Base-by-base conservation (phyloP, 108 stramenopile genomes). In the Pseudonitzschia multiseries region DNA sequence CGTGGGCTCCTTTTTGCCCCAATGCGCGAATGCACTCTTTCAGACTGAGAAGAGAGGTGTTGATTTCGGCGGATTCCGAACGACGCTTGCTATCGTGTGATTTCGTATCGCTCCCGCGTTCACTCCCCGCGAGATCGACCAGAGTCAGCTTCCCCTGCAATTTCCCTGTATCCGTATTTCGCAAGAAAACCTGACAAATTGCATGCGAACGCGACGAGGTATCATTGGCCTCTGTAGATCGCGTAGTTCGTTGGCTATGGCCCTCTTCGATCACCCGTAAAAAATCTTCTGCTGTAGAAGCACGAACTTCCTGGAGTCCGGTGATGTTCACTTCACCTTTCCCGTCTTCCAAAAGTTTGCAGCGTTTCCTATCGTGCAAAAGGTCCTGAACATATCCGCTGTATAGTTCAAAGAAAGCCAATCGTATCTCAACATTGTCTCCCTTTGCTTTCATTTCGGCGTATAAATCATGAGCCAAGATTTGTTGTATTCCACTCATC, bases 11-110 rank as follows among this genome's bases (percentile, higher is more conserved):
- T 46, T 83, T 72, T 68, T 76, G 68, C 77, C 96, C 99, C 32
- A 99, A 75, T 15, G 97, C 97, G 18, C 98, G 90, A 66, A 99
- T 97, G 79, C 98, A 99, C 74, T 99, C 98, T 75, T 99, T 99
- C 59, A 99, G 81, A 17, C 97, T 93, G 12, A 99, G 84, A 2
- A 99, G 82, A 13, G 85, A 88, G 56, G 97, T 98, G 81, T 99
- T 99, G 79, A 99, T 99, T 36, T 98, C 98, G 13, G 98, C 94
- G 32, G 93, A 92, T 79, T 99, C 99, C 10, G 96, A 84, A 2
- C 97, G 83, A 32, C 98, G 75, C 72, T 96, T 96, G 18, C 95
- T 79, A 76, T 98, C 96, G 86, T 99, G 98, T 27, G 80, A 82
- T 77, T 96, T 97, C 29, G 97, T 98, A 76, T 99, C 98, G 28